phyloP scores from a whole-genome alignment of 371 early-diverging fungal genomes.

The Parasitella parasitica region DNA sequence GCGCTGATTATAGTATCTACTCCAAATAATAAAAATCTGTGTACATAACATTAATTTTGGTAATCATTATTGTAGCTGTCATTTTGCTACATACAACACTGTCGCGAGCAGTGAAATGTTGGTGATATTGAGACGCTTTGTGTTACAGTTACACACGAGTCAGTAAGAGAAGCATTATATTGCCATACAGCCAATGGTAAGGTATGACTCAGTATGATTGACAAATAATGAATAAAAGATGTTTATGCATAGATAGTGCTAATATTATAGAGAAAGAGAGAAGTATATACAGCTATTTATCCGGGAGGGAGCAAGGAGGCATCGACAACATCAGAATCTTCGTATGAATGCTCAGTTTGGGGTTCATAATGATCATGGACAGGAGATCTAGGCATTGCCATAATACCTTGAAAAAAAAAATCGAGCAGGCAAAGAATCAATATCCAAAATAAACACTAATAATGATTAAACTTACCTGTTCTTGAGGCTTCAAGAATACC shows the following conservation, averaged over 20 bases:
- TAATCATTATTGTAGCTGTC: neutral
- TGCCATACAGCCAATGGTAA: slow-evolving; percentile 1
- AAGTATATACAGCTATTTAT: slow-evolving; percentile 43
- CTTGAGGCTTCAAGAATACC: slow-evolving; percentile 93
- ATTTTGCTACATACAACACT: neutral
- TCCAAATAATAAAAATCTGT: too few species aligned
- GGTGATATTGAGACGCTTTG: neutral
- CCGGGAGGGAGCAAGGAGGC: slow-evolving; percentile 91
- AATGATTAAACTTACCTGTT: slow-evolving; percentile 70
- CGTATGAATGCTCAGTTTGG: slow-evolving; percentile 49
- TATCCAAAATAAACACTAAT: neutral
- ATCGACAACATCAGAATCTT: slow-evolving; percentile 72
- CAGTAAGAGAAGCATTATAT: neutral
- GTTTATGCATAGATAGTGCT: neutral
- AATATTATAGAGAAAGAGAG: neutral
- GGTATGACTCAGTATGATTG: slow-evolving; percentile 13
- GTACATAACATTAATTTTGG: too few species aligned
- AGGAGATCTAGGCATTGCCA: slow-evolving; percentile 93
- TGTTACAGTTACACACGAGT: slow-evolving; percentile 6
- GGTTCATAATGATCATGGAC: slow-evolving; percentile 71
- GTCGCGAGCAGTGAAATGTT: neutral
- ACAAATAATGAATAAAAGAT: neutral
- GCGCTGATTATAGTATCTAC: too few species aligned
- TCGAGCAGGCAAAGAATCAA: neutral
- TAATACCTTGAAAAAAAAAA: slow-evolving; percentile 57